Evolutionary conservation across 2,329 filamentous ascomycete genomes (phyloP).

Genomic region (Ambrosiella beaveri): DNA sequence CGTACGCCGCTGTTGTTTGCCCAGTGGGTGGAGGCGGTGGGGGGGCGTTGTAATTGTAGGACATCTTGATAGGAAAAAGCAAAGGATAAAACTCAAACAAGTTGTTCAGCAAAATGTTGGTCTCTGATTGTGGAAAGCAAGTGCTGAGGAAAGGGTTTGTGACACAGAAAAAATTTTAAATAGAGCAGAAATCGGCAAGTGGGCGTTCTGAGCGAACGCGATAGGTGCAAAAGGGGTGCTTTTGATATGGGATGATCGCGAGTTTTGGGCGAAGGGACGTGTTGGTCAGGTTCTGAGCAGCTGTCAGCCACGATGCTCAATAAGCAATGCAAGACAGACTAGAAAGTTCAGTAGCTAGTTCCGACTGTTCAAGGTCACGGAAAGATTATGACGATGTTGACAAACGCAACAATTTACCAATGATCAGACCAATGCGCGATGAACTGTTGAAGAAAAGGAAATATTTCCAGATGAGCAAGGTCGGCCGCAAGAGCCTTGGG

Average conservation of each 20-base stretch:
- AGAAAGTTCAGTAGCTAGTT: no score
- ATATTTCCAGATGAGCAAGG: not conserved
- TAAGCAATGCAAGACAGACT: no score
- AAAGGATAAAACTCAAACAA: not conserved
- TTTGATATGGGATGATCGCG: no score
- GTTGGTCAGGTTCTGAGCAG: no score
- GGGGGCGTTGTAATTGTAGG: conserved; percentile 38
- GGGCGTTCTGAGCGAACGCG: no score
- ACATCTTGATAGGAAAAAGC: conserved; percentile 21
- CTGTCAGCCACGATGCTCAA: no score
- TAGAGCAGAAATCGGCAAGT: no score
- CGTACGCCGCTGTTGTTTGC: conserved; percentile 26
- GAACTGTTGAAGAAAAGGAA: not conserved
- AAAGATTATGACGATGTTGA: not conserved
- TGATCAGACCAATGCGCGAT: not conserved
- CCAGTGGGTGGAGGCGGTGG: conserved; percentile 31
- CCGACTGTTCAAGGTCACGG: not conserved
- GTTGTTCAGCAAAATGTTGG: not conserved
- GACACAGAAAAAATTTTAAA: not conserved
- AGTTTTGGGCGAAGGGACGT: no score
- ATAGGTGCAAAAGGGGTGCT: no score
- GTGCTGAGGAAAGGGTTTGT: not conserved
- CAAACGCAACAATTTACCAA: not conserved
- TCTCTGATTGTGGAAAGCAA: not conserved
- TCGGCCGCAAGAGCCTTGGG: not conserved